A percentile compares a stretch with the other conserved stretches of the same genome.
Evolutionary conservation across 2,329 filamentous ascomycete species (phyloP).

Genomic region (Ceratocystis cacaofunesta): DNA sequence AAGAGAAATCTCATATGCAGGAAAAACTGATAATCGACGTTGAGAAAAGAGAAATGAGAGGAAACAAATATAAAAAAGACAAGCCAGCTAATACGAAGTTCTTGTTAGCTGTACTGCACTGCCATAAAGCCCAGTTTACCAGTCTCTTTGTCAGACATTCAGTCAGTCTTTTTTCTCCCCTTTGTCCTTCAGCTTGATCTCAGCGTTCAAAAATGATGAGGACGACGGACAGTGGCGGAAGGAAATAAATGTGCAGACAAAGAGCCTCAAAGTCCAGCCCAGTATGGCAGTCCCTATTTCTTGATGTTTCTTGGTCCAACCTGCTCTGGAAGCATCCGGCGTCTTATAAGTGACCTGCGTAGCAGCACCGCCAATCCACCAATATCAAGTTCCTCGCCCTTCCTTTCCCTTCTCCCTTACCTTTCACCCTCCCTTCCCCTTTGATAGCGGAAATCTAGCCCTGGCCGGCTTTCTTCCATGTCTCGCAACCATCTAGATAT

Average conservation of each 20-base stretch:
- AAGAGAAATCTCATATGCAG: neutral
- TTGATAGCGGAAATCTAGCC: no score
- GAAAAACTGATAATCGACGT: neutral
- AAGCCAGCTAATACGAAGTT: neutral
- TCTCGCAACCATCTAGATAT: conserved; percentile 2
- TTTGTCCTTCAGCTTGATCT: neutral
- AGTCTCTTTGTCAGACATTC: neutral
- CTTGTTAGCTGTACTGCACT: neutral
- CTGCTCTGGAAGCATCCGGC: no score
- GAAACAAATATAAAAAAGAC: neutral
- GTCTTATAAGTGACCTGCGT: no score
- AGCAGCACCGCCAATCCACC: neutral
- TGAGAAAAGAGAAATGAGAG: conserved; percentile 5
- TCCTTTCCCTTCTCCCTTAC: no score
- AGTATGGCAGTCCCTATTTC: no score
- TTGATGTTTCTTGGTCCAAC: no score
- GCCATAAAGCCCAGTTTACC: neutral
- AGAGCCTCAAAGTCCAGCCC: no score
- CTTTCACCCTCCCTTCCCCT: no score
- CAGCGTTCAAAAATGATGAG: neutral
- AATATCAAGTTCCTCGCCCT: neutral
- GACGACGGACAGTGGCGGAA: no score
- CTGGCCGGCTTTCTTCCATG: neutral
- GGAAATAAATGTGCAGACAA: no score
- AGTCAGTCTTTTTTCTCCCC: neutral